phyloP scores from a whole-genome alignment of 2,329 filamentous ascomycete species.

The Diatrype stigma region DNA sequence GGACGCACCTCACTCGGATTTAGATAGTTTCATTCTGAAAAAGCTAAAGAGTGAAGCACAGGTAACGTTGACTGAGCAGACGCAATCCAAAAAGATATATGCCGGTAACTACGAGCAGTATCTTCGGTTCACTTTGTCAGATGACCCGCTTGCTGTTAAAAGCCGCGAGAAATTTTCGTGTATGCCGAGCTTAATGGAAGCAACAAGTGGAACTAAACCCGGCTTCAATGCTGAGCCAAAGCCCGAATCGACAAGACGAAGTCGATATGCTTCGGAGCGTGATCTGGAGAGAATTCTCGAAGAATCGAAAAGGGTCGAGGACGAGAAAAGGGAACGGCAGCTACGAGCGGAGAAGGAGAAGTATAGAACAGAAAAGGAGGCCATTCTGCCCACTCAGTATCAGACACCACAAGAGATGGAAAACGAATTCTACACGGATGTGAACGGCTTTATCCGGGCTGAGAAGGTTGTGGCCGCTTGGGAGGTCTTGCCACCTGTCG shows the following conservation, averaged over 20 bases:
- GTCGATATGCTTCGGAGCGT: conserved; percentile 65
- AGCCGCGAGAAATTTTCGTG: conserved; percentile 51
- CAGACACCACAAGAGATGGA: conserved; percentile 58
- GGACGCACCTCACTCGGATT: conserved; percentile 31
- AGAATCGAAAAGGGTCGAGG: conserved; percentile 67
- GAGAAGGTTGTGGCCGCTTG: conserved; percentile 66
- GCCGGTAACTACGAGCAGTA: conserved; percentile 46
- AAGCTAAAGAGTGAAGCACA: conserved; percentile 40
- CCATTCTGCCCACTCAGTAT: conserved; percentile 67
- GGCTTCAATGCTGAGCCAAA: conserved; percentile 48
- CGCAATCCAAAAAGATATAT: conserved; percentile 38
- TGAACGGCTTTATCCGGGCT: conserved; percentile 59
- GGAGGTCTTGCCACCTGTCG: conserved; percentile 66
- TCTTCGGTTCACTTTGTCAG: conserved; percentile 52
- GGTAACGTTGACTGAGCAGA: conserved; percentile 34
- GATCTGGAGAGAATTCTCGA: conserved; percentile 69
- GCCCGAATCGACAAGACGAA: conserved; percentile 46
- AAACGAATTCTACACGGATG: conserved; percentile 59
- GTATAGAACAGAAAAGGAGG: conserved; percentile 70
- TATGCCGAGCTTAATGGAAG: conserved; percentile 31
- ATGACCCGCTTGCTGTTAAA: conserved; percentile 50
- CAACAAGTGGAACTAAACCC: conserved; percentile 30
- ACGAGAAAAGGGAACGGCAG: conserved; percentile 66
- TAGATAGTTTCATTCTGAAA: conserved; percentile 43
- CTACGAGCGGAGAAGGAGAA: conserved; percentile 61